phyloP scores from a whole-genome alignment of 1,284 basidiomycete species.

The Austropuccinia psidii region DNA sequence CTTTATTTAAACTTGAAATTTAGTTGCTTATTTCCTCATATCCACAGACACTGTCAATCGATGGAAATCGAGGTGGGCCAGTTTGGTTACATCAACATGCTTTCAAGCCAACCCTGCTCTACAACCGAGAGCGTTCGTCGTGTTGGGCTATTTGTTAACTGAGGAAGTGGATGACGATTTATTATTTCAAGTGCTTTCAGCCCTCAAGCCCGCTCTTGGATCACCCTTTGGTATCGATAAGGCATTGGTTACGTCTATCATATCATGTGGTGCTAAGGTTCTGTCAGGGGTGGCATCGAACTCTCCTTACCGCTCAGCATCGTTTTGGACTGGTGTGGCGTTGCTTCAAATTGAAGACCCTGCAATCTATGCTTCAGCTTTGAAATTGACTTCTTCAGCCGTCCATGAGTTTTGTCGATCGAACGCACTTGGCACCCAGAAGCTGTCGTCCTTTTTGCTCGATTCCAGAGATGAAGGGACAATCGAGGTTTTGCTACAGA shows the following conservation, averaged over 20 bases:
- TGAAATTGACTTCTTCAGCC: slow-evolving; percentile 61
- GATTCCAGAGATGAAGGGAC: slow-evolving; percentile 61
- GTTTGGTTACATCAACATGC: slow-evolving; percentile 78
- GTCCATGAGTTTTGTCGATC: slow-evolving; percentile 61
- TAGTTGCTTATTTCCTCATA: neutral
- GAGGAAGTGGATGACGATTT: slow-evolving; percentile 73
- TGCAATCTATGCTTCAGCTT: slow-evolving; percentile 72
- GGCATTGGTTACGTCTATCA: slow-evolving; percentile 46
- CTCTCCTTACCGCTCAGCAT: slow-evolving; percentile 80
- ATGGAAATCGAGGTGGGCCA: slow-evolving; percentile 90
- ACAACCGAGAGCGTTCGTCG: slow-evolving; percentile 79
- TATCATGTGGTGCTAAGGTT: slow-evolving; percentile 41
- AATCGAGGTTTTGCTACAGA: slow-evolving; percentile 59
- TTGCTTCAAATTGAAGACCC: slow-evolving; percentile 64
- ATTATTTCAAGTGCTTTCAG: slow-evolving; percentile 70
- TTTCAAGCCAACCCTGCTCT: slow-evolving; percentile 86
- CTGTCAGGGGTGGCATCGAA: slow-evolving; percentile 52
- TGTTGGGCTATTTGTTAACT: slow-evolving; percentile 68
- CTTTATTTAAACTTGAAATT: neutral
- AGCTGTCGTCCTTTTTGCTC: slow-evolving; percentile 58
- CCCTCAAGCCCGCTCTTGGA: slow-evolving; percentile 58
- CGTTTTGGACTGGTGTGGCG: slow-evolving; percentile 63
- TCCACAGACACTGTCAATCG: slow-evolving; percentile 71
- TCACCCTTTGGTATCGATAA: slow-evolving; percentile 55
- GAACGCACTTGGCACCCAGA: slow-evolving; percentile 65